Evolutionary conservation across 108 stramenopile genomes (phyloP), one percentile per base, ranked within the genome.

Genomic region (Nitzschia sp.): DNA sequence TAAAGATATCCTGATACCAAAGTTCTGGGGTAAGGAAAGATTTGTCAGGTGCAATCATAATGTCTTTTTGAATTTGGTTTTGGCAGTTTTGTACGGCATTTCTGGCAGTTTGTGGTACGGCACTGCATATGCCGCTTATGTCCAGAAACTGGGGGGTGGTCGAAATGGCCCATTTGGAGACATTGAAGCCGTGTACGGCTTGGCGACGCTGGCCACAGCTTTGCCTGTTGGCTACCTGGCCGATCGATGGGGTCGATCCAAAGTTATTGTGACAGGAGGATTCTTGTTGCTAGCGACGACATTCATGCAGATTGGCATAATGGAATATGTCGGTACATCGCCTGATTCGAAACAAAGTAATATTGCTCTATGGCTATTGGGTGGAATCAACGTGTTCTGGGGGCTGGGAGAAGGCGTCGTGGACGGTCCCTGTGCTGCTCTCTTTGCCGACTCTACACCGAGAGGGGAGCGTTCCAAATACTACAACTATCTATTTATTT

Each of bases 191-290:
- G 79, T 80, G 31, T 64, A 75, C 25, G 89, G 89, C 0, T 36
- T 90, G 33, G 70, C 85, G 3, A 54, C 63, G 29, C 58, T 90
- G 5, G 4, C 83, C 5, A 66, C 79, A 21, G 85, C 89, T 0
- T 32, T 90, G 56, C 89, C 89, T 5, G 71, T 89, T 31, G 88
- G 88, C 11, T 79, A 81, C 25, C 35, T 84, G 18, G 88, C 88
- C 0, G 88, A 89, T 53, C 67, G 48, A 30, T 72, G 54, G 42
- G 83, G 82, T 19, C 59, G 72, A 1, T 57, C 67, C 55, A 68
- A 67, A 29, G 72, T 86, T 3, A 75, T 84, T 36, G 51, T 54
- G 33, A 46, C 47, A 0, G 85, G 88, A 17, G 84, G 84, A 25
- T 28, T 66, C 0, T 28, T 80, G 4, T 27, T 85, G 31, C 58